Evolutionary conservation across 495 filamentous ascomycete species (phyloP).

Genomic region (Letharia columbiana): DNA sequence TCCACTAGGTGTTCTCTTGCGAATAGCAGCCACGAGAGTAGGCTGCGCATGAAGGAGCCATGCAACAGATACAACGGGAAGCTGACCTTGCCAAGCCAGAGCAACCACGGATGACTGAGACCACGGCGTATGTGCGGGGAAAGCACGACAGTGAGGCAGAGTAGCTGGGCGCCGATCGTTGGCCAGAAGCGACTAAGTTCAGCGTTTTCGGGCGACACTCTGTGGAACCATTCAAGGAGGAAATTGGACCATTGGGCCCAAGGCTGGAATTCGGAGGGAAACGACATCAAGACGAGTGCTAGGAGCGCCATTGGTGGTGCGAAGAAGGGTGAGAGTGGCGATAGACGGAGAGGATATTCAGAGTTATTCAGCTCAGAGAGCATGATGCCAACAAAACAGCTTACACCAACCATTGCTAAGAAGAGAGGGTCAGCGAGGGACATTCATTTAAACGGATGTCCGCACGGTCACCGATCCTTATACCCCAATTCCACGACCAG

Average conservation of each 20-base stretch:
- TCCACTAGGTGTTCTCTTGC: conserved; percentile 44
- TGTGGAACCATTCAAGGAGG: conserved; percentile 38
- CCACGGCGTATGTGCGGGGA: conserved; percentile 47
- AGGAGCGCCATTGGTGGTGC: conserved; percentile 36
- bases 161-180: conserved; percentile 50
- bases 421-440: not conserved
- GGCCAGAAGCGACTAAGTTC: conserved; percentile 46
- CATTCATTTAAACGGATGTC: not conserved
- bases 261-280: conserved; percentile 50
- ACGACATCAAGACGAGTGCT: conserved; percentile 51
- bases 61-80: conserved; percentile 64
- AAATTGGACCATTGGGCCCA: conserved; percentile 50
- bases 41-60: conserved; percentile 52
- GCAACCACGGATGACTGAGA: conserved; percentile 47
- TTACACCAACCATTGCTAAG: conserved; percentile 45
- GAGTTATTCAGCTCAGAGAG: conserved; percentile 40
- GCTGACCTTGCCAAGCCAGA: conserved; percentile 59
- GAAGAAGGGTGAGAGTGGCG: conserved; percentile 40
- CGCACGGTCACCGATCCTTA: conserved; percentile 26
- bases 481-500: conserved; percentile 28
- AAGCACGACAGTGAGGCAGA: conserved; percentile 50
- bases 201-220: conserved; percentile 48
- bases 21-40: conserved; percentile 59
- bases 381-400: conserved; percentile 47
- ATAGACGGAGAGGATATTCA: conserved; percentile 42